Evolutionary conservation across 2,329 filamentous ascomycete species (phyloP).

Genomic region (Ophiostoma populinum): DNA sequence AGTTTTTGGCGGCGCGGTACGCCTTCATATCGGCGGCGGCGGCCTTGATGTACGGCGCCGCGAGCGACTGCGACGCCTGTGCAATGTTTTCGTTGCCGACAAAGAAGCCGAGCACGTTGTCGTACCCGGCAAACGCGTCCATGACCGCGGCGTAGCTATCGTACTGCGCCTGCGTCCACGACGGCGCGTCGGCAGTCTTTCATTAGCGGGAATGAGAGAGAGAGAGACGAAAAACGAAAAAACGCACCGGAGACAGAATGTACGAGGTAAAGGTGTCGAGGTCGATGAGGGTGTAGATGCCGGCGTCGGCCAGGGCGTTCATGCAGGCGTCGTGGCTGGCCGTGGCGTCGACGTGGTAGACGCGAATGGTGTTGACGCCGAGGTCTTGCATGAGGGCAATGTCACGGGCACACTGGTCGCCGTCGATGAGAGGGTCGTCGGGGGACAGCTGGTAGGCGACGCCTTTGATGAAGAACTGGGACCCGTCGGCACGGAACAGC

Average conservation of each 20-base stretch:
- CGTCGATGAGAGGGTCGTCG: slow-evolving; percentile 60
- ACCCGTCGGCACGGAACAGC: slow-evolving; percentile 67
- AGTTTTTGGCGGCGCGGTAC: slow-evolving; percentile 57
- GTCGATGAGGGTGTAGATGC: slow-evolving; percentile 74
- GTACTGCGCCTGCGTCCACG: slow-evolving; percentile 59
- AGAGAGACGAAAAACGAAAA: too few relatives aligned
- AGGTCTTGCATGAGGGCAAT: slow-evolving; percentile 61
- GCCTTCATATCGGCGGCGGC: slow-evolving; percentile 68
- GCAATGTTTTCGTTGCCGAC: slow-evolving; percentile 80
- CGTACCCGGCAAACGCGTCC: slow-evolving; percentile 59
- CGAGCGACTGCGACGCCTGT: slow-evolving; percentile 35
- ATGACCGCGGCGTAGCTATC: slow-evolving; percentile 52
- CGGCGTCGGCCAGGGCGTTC: slow-evolving; percentile 58
- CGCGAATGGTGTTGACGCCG: slow-evolving; percentile 68
- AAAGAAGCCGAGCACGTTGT: slow-evolving; percentile 72
- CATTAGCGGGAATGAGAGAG: slow-evolving; percentile 22
- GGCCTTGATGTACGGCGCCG: slow-evolving; percentile 71
- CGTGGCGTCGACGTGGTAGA: slow-evolving; percentile 67
- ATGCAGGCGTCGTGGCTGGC: slow-evolving; percentile 66
- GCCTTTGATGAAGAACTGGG: slow-evolving; percentile 77
- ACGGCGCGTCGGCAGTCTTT: slow-evolving; percentile 38
- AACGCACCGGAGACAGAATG: slow-evolving; percentile 40
- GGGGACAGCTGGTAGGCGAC: slow-evolving; percentile 50
- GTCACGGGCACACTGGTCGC: slow-evolving; percentile 61
- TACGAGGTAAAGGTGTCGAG: slow-evolving; percentile 59